Base-by-base conservation (phyloP, 345 rosid species). In the Eucalyptus pauciflora region DNA sequence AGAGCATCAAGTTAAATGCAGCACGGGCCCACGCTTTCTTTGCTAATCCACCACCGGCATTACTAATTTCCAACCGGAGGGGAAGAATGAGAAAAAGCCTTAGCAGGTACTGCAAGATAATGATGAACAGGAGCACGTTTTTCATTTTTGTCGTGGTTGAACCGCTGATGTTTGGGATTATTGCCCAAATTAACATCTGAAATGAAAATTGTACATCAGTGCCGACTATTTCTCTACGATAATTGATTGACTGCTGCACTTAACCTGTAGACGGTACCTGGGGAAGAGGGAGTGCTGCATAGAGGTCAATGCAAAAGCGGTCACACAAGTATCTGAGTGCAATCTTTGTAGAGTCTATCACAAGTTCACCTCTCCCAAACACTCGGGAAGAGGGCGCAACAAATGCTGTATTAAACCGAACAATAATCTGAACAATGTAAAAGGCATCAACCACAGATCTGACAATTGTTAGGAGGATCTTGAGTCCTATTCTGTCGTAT, bases 1-100 rank as follows among this genome's bases (percentile, higher is more conserved):
- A 93, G 41, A 92, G 91, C 51, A 92, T 86, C 51, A 93, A 90
- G 90, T 93, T 93, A 50, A 90, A 91, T 45, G 87, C 92, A 87
- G 92, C 92, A 24, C 92, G 90, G 4, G 93, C 92, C 94, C 91
- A 92, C 3, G 94, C 92, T 14, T 92, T 88, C 86, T 87, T 87
- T 33, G 92, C 89, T 29, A 91, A 86, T 33, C 91, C 41, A 7
- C 94, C 92, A 33, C 91, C 87, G 48, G 92, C 88, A 76, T 90
- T 89, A 52, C 83, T 80, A 25, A 93, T 91, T 86, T 87, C 87
- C 31, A 88, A 87, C 81, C 86, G 85, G 88, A 91, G 90, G 31
- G 92, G 93, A 80, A 90, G 85, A 27, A 91, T 88, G 54, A 91
- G 89, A 86, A 80, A 90, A 45, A 92, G 71, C 86, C 91, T 90